Evolutionary conservation across 1,284 basidiomycete genomes (phyloP).

Genomic region (Apiotrichum veenhuisii): DNA sequence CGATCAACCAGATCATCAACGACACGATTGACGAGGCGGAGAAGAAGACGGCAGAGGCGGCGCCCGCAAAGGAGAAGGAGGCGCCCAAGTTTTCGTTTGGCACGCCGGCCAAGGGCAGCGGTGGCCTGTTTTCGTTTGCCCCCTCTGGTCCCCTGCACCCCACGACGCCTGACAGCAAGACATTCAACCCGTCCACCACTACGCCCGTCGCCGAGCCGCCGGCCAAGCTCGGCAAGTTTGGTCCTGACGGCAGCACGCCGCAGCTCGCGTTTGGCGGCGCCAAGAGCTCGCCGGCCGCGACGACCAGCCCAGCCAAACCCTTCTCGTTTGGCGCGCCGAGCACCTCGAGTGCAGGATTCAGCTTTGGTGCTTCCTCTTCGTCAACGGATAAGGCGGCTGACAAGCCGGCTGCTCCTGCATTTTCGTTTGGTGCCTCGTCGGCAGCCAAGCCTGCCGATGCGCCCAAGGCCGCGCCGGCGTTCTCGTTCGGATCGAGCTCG

Average conservation of each 20-base stretch:
- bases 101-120: slow-evolving; percentile 2
- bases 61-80: background rate
- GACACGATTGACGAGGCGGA: slow-evolving; percentile 28
- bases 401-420: slow-evolving; percentile 11
- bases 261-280: slow-evolving; percentile 38
- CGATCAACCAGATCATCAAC: slow-evolving; percentile 33
- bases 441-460: slow-evolving; percentile 1
- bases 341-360: slow-evolving; percentile 6
- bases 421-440: slow-evolving; percentile 12
- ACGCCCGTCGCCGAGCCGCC: slow-evolving; percentile 22
- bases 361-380: slow-evolving; percentile 9
- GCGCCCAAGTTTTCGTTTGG: slow-evolving; percentile 22
- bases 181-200: slow-evolving; percentile 28
- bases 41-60: background rate
- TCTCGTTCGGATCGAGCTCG: slow-evolving; percentile 32
- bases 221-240: slow-evolving; percentile 41
- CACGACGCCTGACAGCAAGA: slow-evolving; percentile 36
- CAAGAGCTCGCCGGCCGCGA: slow-evolving; percentile 17
- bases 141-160: slow-evolving; percentile 38
- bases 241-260: slow-evolving; percentile 37
- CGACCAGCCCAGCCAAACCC: slow-evolving; percentile 19
- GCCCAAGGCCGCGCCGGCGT: slow-evolving; percentile 7
- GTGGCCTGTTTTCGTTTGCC: slow-evolving; percentile 36
- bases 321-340: slow-evolving; percentile 20
- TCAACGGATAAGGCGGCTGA: background rate